These are phyloP conservation scores for Schwanniomyces yamadae DNA, from an alignment of 805 yeast species.

Conservation along the genomic window DNA sequence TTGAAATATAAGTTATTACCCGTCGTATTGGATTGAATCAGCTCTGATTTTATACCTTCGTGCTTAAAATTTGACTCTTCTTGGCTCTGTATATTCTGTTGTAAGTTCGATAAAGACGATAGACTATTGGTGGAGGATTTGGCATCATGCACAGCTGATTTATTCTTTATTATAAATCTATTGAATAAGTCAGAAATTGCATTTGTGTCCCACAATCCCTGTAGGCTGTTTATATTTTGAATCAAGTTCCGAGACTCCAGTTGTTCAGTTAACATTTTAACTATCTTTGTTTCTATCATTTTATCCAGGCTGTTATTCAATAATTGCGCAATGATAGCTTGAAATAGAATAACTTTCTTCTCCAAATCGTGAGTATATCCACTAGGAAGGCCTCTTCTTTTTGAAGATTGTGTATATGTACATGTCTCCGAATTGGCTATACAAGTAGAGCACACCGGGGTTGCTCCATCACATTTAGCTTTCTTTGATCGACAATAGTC, in stretches of 20 bases:
- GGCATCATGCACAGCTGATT: conserved; percentile 4
- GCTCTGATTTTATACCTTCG: conserved; percentile 12
- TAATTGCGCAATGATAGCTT: conserved; percentile 10
- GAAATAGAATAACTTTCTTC: conserved; percentile 15
- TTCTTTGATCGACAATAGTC: conserved; percentile 20
- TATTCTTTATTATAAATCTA: conserved; percentile 10
- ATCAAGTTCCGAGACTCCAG: conserved; percentile 4
- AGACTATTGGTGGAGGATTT: background rate
- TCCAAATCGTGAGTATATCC: conserved; percentile 23
- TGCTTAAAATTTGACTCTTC: conserved; percentile 13
- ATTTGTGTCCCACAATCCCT: conserved; percentile 6
- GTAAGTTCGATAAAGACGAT: background rate
- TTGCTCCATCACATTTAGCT: conserved; percentile 23
- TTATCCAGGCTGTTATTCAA: conserved; percentile 1
- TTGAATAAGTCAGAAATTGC: conserved; percentile 9
- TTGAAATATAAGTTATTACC: conserved; percentile 10
- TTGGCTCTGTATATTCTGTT: background rate
- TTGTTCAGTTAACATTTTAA: conserved; percentile 2
- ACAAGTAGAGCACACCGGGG: conserved; percentile 21
- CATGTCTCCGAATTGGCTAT: conserved; percentile 8
- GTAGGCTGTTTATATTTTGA: conserved; percentile 3
- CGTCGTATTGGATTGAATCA: background rate
- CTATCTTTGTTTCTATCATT: conserved; percentile 1
- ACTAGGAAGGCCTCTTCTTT: conserved; percentile 21
- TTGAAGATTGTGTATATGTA: conserved; percentile 13